Base-by-base conservation (phyloP, 495 filamentous ascomycete species). In the Lasiosphaeriaceae sp. region DNA sequence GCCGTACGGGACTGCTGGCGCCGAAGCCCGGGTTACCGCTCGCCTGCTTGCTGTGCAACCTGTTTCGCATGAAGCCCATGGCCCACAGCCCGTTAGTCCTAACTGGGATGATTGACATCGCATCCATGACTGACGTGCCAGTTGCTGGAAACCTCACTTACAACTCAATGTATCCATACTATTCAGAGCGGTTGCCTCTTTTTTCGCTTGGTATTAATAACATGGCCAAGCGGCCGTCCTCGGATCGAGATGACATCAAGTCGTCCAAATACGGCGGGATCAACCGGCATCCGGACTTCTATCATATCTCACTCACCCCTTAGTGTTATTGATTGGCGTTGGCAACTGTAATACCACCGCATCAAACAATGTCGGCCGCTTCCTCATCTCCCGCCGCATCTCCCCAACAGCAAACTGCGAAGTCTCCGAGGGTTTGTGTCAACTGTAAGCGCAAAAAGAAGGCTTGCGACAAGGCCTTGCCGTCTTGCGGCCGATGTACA, bases 361-460 rank as follows among this genome's bases (percentile, higher is more conserved):
- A 6, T 20, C 45, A 4, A 20, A 52, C 12, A 29, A 66, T 68
- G 64, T 70, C 65, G 23, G 54, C 58, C 39, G 44, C 62, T n/a
- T 64, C 67, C 3, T 56, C 56, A 17, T 61, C 66, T 16, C 52
- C 51, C 24, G 50, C 64, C 9, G 8, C 65, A 12, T 62, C 65
- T 24, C 60, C 58, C 11, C 43, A 52, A 23, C 41, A 57, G 35
- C 16, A n/a, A 17, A 47, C 49, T 19, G 35, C 58, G 21, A 69
- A 61, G 59, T 62, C 62, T 17, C 55, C 60, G 3, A 55, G 62
- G 45, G 65, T 63, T 29, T 70, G 67, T 46, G 34, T 68, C 26
- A 63, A 64, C 50, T 70, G 67, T 52, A 49, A 61, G 21, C 50
- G 57, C 14, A 60, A 63, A 20, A 70, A 70, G 55, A 61, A 66